A percentile compares a stretch with the other conserved stretches of the same genome.
phyloP scores from a whole-genome alignment of 2,329 filamentous ascomycete genomes.

The Emergomyces orientalis region DNA sequence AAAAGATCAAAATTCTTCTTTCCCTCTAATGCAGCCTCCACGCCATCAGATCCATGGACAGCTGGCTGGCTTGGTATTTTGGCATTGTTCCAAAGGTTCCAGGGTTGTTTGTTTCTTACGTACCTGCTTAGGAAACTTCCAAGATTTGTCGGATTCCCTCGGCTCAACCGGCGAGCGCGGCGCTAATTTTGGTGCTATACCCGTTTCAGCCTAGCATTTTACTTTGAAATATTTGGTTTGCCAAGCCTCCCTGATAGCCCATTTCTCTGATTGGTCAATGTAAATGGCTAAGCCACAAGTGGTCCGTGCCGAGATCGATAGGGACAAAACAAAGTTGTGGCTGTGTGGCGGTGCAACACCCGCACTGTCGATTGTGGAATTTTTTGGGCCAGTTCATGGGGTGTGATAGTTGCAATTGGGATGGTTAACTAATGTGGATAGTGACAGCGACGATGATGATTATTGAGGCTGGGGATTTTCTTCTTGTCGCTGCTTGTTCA shows the following conservation, averaged over 20 bases:
- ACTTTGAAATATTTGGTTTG: neutral
- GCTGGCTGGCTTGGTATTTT: no score
- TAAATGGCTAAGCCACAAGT: neutral
- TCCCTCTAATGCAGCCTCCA: neutral
- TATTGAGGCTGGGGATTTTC: neutral
- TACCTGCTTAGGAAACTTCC: no score
- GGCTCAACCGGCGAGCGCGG: neutral
- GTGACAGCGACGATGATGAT: neutral
- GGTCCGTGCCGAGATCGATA: neutral
- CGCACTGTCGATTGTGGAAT: neutral
- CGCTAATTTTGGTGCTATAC: neutral
- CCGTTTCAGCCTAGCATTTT: neutral
- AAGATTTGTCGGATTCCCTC: neutral
- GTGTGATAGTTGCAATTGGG: neutral
- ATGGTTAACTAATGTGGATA: no score
- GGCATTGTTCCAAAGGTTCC: no score
- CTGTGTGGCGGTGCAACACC: constrained; percentile 2
- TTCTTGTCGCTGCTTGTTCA: neutral
- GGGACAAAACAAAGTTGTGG: neutral
- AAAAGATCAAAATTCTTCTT: neutral
- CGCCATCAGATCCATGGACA: neutral
- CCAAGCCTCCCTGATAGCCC: neutral
- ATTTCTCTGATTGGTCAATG: neutral
- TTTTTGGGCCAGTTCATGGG: neutral
- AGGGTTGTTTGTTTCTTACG: no score